phyloP scores from a whole-genome alignment of 257 asterid species.

The Avicennia marina region DNA sequence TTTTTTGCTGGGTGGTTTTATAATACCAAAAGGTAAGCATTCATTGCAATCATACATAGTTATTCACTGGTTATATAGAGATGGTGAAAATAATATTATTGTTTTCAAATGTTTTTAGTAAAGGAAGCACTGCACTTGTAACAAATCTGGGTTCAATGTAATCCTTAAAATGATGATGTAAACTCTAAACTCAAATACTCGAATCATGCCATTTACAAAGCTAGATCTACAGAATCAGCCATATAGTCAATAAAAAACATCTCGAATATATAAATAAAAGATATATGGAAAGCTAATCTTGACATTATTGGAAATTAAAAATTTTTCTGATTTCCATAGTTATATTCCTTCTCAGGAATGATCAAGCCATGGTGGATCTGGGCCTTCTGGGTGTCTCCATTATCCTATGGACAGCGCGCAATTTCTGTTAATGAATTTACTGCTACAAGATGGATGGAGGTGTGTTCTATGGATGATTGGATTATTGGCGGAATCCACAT shows the following conservation, averaged over 20 bases:
- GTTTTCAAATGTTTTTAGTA: too few relatives aligned
- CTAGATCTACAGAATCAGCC: too few relatives aligned
- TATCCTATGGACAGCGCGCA: conserved; percentile 80
- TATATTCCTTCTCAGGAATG: conserved; percentile 39
- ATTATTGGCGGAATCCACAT: not conserved
- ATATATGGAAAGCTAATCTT: not conserved
- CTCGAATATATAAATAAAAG: too few relatives aligned
- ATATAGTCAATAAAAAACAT: too few relatives aligned
- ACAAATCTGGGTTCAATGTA: too few relatives aligned
- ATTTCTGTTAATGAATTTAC: conserved; percentile 78
- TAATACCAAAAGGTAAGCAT: conserved; percentile 63
- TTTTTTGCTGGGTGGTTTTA: conserved; percentile 81
- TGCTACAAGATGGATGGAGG: conserved; percentile 81
- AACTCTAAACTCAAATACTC: not conserved
- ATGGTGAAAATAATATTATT: too few relatives aligned
- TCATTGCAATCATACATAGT: conserved; percentile 13
- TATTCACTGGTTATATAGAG: too few relatives aligned
- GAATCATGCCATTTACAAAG: not conserved
- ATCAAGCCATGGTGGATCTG: conserved; percentile 93
- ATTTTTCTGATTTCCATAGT: not conserved
- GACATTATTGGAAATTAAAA: not conserved
- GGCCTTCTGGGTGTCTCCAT: conserved; percentile 90
- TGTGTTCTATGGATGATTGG: conserved; percentile 19
- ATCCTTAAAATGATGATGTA: too few relatives aligned
- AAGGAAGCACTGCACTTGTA: too few relatives aligned